Conservation (phyloP, 306 rosid species). For the Medicago ruthenica region DNA sequence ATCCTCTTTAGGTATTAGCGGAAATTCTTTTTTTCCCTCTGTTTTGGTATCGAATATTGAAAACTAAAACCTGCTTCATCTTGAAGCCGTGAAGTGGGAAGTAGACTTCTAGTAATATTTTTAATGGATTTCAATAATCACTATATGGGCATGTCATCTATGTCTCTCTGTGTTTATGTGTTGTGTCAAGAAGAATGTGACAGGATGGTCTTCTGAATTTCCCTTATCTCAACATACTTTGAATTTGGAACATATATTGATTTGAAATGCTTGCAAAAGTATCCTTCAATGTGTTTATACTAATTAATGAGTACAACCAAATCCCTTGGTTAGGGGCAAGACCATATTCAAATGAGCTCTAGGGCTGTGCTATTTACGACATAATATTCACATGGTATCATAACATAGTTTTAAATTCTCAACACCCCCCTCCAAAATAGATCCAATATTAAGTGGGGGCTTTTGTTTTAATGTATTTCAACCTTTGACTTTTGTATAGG, state of each 20-base stretch:
- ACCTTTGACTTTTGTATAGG: neutral
- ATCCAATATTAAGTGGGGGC: neutral
- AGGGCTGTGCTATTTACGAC: too few species aligned
- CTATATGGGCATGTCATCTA: neutral
- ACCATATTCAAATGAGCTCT: too few species aligned
- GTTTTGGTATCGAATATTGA: neutral
- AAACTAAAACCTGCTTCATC: neutral
- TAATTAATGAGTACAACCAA: too few species aligned
- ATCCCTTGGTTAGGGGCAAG: too few species aligned
- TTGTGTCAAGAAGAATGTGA: neutral
- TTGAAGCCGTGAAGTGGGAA: neutral
- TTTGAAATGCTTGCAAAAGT: too few species aligned
- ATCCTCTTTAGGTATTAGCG: neutral
- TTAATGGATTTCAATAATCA: neutral
- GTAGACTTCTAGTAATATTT: neutral
- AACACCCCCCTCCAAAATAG: neutral
- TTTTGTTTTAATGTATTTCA: neutral
- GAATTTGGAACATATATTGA: too few species aligned
- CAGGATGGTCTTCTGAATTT: neutral
- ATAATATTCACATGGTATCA: too few species aligned
- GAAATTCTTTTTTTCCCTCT: neutral
- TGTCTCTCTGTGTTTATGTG: slow-evolving; percentile 6
- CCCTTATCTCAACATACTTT: neutral
- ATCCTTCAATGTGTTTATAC: too few species aligned
- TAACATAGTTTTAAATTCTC: too few species aligned